phyloP scores from a whole-genome alignment of 2,329 filamentous ascomycete genomes.

The Trichoderma harzianum region DNA sequence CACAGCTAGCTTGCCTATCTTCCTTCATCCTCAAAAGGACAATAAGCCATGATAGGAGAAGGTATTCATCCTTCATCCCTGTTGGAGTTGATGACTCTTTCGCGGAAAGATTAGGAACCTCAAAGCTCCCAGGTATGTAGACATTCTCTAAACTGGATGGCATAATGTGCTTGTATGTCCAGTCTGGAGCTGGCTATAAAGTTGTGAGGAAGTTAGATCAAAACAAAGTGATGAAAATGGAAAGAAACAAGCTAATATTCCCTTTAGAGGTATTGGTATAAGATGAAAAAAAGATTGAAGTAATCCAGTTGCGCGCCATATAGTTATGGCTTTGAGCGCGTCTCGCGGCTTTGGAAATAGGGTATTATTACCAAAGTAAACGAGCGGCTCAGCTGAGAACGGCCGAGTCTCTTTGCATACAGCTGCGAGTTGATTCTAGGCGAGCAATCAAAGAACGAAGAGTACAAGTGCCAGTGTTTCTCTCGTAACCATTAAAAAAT shows the following conservation, averaged over 20 bases:
- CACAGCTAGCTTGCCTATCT: conserved; percentile 34
- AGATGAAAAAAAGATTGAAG: neutral
- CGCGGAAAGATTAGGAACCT: neutral
- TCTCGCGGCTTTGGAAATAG: neutral
- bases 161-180: neutral
- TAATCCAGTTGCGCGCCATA: neutral
- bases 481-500: neutral
- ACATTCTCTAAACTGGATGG: neutral
- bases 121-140: neutral
- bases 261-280: neutral
- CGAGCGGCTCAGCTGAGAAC: neutral
- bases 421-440: neutral
- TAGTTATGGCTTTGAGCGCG: neutral
- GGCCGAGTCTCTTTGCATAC: neutral
- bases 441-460: neutral
- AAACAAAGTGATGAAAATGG: neutral
- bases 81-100: neutral
- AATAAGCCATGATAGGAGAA: conserved; percentile 44
- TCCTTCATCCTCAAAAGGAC: conserved; percentile 42
- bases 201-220: neutral
- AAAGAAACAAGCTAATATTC: neutral
- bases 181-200: neutral
- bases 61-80: conserved; percentile 30
- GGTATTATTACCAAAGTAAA: neutral
- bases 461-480: neutral